phyloP scores from a whole-genome alignment of 2,329 filamentous ascomycete species.

The Arthrocladium fulminans region DNA sequence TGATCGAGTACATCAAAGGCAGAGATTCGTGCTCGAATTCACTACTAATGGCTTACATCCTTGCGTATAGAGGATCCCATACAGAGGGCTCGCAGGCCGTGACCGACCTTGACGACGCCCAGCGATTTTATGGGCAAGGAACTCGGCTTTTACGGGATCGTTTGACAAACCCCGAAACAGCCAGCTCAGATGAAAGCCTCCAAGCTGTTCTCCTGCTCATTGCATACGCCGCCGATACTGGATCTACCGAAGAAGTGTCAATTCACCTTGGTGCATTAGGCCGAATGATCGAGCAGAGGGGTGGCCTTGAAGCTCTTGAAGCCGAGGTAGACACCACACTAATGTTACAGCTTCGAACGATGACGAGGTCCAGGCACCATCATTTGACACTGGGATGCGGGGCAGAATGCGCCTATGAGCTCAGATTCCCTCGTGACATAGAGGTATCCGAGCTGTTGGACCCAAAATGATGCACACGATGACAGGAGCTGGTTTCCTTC shows the following conservation, averaged over 20 bases:
- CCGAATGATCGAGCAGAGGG: slow-evolving; percentile 19
- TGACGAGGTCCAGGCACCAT: slow-evolving; percentile 12
- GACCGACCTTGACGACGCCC: slow-evolving; percentile 15
- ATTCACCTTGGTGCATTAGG: slow-evolving; percentile 17
- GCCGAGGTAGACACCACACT: slow-evolving; percentile 14
- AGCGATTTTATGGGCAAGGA: slow-evolving; percentile 15
- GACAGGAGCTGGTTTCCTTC: no score
- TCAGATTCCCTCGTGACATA: slow-evolving; percentile 9
- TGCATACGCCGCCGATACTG: slow-evolving; percentile 19
- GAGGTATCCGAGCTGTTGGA: no score
- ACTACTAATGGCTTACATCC: background rate
- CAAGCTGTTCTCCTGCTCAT: slow-evolving; percentile 21
- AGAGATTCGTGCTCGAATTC: background rate
- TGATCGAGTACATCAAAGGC: background rate
- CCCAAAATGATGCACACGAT: no score
- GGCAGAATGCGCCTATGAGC: background rate
- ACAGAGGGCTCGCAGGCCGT: background rate
- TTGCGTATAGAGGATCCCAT: background rate
- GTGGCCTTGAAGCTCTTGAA: slow-evolving; percentile 12
- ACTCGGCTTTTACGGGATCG: slow-evolving; percentile 20
- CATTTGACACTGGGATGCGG: slow-evolving; percentile 17
- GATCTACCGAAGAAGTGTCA: slow-evolving; percentile 12
- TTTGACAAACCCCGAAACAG: slow-evolving; percentile 12
- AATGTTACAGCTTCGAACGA: slow-evolving; percentile 14
- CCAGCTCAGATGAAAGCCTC: slow-evolving; percentile 19